A percentile compares a stretch with the other conserved stretches of the same genome.
phyloP scores from a whole-genome alignment of 2,329 filamentous ascomycete species.

The Emergomyces africanus region DNA sequence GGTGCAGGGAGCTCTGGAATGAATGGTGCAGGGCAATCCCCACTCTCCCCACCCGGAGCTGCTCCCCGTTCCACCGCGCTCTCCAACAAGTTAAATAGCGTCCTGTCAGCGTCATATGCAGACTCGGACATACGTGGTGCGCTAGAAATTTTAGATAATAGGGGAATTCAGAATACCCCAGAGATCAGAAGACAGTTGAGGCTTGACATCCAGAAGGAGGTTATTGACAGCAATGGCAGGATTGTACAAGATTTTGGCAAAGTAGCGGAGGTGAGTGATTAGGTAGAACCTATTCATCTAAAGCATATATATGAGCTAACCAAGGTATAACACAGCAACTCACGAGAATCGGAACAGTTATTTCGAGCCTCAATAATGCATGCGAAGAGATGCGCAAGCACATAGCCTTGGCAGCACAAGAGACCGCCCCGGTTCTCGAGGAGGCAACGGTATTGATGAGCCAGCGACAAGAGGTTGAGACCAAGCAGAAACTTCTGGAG shows the following conservation, averaged over 20 bases:
- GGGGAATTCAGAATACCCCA: constrained; percentile 58
- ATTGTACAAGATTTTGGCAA: constrained; percentile 79
- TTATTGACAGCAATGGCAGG: constrained; percentile 82
- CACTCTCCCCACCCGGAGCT: background rate
- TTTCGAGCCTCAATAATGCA: constrained; percentile 64
- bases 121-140: constrained; percentile 86
- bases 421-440: constrained; percentile 60
- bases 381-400: constrained; percentile 71
- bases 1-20: background rate
- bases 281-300: background rate
- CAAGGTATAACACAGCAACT: constrained; percentile 52
- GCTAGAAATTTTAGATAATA: constrained; percentile 61
- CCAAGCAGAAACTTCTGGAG: constrained; percentile 63
- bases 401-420: constrained; percentile 59
- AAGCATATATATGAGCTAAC: constrained; percentile 4
- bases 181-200: constrained; percentile 68
- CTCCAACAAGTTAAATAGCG: constrained; percentile 66
- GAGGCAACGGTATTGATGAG: constrained; percentile 63
- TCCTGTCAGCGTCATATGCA: constrained; percentile 84
- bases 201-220: constrained; percentile 76
- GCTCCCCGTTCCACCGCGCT: constrained; percentile 47
- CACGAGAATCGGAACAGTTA: constrained; percentile 64
- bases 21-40: constrained; percentile 5
- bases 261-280: constrained; percentile 63
- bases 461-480: constrained; percentile 61